Evolutionary conservation across 208 protist genomes (phyloP).

Genomic region (Trypanosoma mega): DNA sequence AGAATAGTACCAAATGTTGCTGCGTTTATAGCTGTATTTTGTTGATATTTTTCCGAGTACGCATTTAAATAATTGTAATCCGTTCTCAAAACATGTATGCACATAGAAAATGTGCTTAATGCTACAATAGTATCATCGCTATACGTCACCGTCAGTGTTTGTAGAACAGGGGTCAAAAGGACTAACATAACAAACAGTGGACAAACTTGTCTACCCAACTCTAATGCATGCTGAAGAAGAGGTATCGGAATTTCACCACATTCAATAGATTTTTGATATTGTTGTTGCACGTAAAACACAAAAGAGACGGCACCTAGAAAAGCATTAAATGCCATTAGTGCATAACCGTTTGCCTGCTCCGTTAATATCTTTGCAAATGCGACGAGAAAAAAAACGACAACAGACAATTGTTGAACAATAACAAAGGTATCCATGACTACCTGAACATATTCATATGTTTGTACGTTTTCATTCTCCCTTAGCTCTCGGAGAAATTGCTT

Average conservation of each 20-base stretch:
- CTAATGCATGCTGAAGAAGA: slow-evolving; percentile 38
- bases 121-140: slow-evolving; percentile 90
- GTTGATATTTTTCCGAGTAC: slow-evolving; percentile 57
- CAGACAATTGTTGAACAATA: slow-evolving; percentile 84
- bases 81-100: slow-evolving; percentile 65
- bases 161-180: slow-evolving; percentile 77
- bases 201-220: slow-evolving; percentile 52
- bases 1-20: slow-evolving; percentile 82
- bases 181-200: slow-evolving; percentile 56
- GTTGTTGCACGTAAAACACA: slow-evolving; percentile 36
- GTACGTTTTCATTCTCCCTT: slow-evolving; percentile 75
- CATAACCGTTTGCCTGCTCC: slow-evolving; percentile 23
- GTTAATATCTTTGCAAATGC: slow-evolving; percentile 63
- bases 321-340: slow-evolving; percentile 62
- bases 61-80: slow-evolving; percentile 90
- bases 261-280: slow-evolving; percentile 25
- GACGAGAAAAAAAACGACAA: slow-evolving; percentile 84
- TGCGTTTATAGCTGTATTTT: slow-evolving; percentile 78
- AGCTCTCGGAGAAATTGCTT: slow-evolving; percentile 80
- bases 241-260: slow-evolving; percentile 19
- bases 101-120: slow-evolving; percentile 78
- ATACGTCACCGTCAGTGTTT: slow-evolving; percentile 84
- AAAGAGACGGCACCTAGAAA: slow-evolving; percentile 36
- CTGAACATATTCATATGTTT: slow-evolving; percentile 66
- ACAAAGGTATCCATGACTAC: slow-evolving; percentile 81